A percentile compares a stretch with the other conserved stretches of the same genome.
These are phyloP conservation scores for Tricholoma saponaceum DNA, from an alignment of 768 basidiomycete genomes.

Conservation along the genomic window DNA sequence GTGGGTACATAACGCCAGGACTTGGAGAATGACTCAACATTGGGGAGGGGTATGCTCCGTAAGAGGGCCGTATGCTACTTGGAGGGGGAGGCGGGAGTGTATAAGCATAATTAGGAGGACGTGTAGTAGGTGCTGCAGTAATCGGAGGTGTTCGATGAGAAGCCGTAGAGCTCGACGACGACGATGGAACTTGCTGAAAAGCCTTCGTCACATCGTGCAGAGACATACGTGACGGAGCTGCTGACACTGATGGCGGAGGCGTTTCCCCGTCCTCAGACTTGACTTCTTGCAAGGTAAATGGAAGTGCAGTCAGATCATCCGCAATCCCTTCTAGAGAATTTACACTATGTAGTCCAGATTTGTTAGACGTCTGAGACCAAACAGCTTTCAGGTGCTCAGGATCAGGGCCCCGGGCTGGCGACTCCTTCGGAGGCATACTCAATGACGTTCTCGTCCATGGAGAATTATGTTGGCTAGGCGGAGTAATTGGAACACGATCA, in stretches of 20 bases:
- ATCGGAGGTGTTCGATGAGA: constrained; percentile 43
- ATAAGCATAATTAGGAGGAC: constrained; percentile 38
- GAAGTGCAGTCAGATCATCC: constrained; percentile 76
- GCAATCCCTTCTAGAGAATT: constrained; percentile 85
- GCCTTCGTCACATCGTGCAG: constrained; percentile 80
- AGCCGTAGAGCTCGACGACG: constrained; percentile 41
- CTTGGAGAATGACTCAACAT: constrained; percentile 72
- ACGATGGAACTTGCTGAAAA: constrained; percentile 79
- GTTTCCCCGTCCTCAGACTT: constrained; percentile 85
- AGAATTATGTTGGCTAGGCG: constrained; percentile 38
- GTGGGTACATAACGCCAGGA: constrained; percentile 63
- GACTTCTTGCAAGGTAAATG: constrained; percentile 79
- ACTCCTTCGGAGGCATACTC: constrained; percentile 60
- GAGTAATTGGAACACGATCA: constrained; percentile 44
- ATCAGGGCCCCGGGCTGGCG: constrained; percentile 64
- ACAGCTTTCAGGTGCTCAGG: constrained; percentile 84
- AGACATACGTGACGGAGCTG: constrained; percentile 71
- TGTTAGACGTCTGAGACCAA: constrained; percentile 77
- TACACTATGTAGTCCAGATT: constrained; percentile 58
- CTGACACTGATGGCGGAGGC: constrained; percentile 57
- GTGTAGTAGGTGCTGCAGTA: constrained; percentile 49
- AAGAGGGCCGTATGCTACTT: constrained; percentile 51
- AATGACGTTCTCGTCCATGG: constrained; percentile 56
- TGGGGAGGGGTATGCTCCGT: constrained; percentile 59
- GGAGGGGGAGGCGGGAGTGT: constrained; percentile 41